Base-by-base conservation (phyloP, 2,329 filamentous ascomycete genomes). In the Fusarium nematophilum region DNA sequence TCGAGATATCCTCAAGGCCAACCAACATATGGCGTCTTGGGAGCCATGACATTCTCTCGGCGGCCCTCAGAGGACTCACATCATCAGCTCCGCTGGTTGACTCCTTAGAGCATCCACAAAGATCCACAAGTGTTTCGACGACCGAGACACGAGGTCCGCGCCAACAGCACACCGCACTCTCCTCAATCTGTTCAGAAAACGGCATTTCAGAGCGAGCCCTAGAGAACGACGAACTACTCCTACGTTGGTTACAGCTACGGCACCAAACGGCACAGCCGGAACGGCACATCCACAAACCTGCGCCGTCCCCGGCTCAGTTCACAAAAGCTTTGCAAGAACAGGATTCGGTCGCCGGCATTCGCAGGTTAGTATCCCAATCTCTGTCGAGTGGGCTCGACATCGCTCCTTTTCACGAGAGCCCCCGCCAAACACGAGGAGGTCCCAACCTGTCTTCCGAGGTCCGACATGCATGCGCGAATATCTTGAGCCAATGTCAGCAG, bases 41-140 rank as follows among this genome's bases (percentile, higher is more conserved):
- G n/a, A 71, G 76, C 39, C 67, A 76, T 39, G 81, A 84, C 61
- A 57, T 83, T 17, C 66, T 83, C 46, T 76, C 75, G 9, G 70
- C 69, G 13, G 75, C 78, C 11, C 68, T 83, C 21, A 61, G 67
- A 6, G 69, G 70, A 30, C 34, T 56, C 40, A 54, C 65, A 48
- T 38, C 52, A 21, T 26, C 38, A 39, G 43, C 37, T 45, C 56
- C 60, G 58, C 58, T 43, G 45, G 53, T 58, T 47, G 44, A 29
- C 45, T 55, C 45, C 11, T 47, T 30, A 36, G 27, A 58, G 27
- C 27, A 39, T 46, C 62, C 39, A 48, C 42, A 53, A 49, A 47
- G 44, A 46, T 39, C 49, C 17, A 4, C 45, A n/a, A 29, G 45
- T 14, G 39, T n/a, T 42, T 33, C 37, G 44, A 42, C 38, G 51